Evolutionary conservation across 176 grass and related monocot species (phyloP).

Genomic region (Poa pratensis): DNA sequence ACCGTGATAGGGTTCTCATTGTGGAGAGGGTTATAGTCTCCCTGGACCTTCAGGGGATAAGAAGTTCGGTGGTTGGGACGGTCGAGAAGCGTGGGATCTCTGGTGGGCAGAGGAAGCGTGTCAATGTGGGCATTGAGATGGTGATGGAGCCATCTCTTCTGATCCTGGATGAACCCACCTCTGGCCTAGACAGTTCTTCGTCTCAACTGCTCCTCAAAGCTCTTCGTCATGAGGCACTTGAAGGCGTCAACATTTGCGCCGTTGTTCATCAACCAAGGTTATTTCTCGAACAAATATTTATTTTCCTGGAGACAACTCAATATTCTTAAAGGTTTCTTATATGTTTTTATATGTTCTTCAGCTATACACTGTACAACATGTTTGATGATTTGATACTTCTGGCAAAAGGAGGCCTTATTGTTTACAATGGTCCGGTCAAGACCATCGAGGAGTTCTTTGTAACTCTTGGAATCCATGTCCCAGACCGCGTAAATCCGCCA

Average conservation of each 20-base stretch:
- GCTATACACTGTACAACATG: constrained; percentile 87
- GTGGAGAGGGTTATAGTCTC: constrained; percentile 94
- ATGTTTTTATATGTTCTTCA: constrained; percentile 11
- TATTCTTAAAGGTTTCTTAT: constrained; percentile 10
- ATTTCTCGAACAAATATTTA: background rate
- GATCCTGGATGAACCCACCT: constrained; percentile 97
- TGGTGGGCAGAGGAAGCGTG: constrained; percentile 86
- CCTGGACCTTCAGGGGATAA: constrained; percentile 75
- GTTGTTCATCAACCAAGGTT: constrained; percentile 93
- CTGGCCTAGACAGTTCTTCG: constrained; percentile 88
- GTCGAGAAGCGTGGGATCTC: constrained; percentile 96
- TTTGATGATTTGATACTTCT: constrained; percentile 87
- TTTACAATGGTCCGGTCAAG: constrained; percentile 73
- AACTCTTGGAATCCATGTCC: constrained; percentile 65
- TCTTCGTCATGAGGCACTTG: constrained; percentile 78
- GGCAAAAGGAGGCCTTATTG: constrained; percentile 74
- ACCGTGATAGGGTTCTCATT: constrained; percentile 69
- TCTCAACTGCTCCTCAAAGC: constrained; percentile 80
- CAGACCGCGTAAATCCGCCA: constrained; percentile 75
- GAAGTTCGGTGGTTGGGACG: constrained; percentile 80
- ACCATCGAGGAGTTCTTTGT: constrained; percentile 72
- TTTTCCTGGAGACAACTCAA: background rate
- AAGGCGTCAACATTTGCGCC: constrained; percentile 88
- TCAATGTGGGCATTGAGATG: constrained; percentile 96
- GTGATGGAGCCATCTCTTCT: constrained; percentile 94